Evolutionary conservation across 139 green algal genomes (phyloP).

Genomic region (Zygnema cylindricum): DNA sequence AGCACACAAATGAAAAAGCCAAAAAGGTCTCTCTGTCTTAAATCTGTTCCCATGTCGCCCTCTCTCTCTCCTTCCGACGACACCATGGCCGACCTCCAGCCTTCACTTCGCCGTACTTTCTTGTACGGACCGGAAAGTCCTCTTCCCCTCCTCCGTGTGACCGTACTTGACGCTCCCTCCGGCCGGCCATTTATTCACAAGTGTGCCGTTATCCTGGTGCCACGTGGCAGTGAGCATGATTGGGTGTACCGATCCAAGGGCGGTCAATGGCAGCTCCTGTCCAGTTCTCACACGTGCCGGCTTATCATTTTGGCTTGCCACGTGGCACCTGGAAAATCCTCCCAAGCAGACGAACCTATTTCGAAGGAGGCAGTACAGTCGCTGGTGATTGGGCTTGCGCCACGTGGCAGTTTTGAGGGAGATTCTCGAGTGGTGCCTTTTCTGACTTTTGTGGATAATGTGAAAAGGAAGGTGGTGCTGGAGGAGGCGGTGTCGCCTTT

Average conservation of each 20-base stretch:
- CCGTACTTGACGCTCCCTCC: neutral
- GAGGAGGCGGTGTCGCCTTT: constrained; percentile 24
- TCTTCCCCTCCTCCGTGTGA: neutral
- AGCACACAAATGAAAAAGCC: too few species aligned
- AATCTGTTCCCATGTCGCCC: neutral
- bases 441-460: constrained; percentile 1
- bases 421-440: constrained; percentile 22
- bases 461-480: neutral
- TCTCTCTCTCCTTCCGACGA: neutral
- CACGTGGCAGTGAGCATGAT: neutral
- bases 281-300: neutral
- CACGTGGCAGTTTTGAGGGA: constrained; percentile 8
- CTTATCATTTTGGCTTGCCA: neutral
- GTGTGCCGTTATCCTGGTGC: constrained; percentile 21
- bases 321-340: too few species aligned
- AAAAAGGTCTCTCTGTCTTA: too few species aligned
- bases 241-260: constrained; percentile 20
- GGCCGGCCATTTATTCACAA: neutral
- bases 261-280: constrained; percentile 36
- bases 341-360: too few species aligned
- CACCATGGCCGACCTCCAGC: neutral
- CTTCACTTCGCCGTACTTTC: neutral
- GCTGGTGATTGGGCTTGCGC: constrained; percentile 30
- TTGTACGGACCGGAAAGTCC: neutral
- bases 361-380: neutral